These are phyloP conservation scores for Ulota crispa DNA, from an alignment of 225 moss, liverwort and hornwort species.

Conservation along the genomic window DNA sequence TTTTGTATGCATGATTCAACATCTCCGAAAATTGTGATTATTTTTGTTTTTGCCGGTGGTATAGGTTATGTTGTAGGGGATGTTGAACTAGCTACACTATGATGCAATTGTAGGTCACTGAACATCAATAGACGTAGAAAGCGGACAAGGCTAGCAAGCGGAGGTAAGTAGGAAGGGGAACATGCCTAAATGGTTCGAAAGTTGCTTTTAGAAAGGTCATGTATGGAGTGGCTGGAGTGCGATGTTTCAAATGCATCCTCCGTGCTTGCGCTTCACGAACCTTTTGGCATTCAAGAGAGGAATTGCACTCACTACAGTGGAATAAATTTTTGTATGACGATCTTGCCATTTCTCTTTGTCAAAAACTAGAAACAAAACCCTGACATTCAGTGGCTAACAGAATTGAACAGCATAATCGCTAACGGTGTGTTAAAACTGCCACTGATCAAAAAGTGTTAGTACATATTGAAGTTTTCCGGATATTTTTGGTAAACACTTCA, in stretches of 20 bases:
- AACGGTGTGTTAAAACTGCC: too few species aligned
- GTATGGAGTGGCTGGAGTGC: constrained; percentile 21
- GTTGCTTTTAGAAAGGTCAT: constrained; percentile 20
- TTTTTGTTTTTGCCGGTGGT: constrained; percentile 17
- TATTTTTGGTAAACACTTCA: too few species aligned
- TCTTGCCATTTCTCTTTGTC: not conserved
- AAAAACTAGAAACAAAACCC: not conserved
- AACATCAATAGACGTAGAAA: constrained; percentile 17
- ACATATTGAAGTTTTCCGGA: too few species aligned
- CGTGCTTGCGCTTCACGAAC: constrained; percentile 20
- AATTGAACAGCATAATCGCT: not conserved
- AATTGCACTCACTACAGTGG: constrained; percentile 17
- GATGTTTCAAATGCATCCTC: constrained; percentile 1
- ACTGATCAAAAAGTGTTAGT: too few species aligned
- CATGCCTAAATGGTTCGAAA: constrained; percentile 49
- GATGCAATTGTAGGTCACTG: constrained; percentile 10
- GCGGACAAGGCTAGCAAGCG: constrained; percentile 13
- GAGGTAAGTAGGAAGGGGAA: constrained; percentile 34
- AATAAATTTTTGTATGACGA: not conserved
- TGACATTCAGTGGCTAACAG: not conserved
- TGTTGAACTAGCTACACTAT: constrained; percentile 17
- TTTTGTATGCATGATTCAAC: constrained; percentile 28
- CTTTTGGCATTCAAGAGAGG: constrained; percentile 36
- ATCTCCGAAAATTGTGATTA: constrained; percentile 15
- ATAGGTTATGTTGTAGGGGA: constrained; percentile 7